A percentile compares a stretch with the other conserved stretches of the same genome.
These are phyloP conservation scores for Allomyces arbusculus DNA, from an alignment of 192 early-diverging fungal genomes.

Conservation along the genomic window DNA sequence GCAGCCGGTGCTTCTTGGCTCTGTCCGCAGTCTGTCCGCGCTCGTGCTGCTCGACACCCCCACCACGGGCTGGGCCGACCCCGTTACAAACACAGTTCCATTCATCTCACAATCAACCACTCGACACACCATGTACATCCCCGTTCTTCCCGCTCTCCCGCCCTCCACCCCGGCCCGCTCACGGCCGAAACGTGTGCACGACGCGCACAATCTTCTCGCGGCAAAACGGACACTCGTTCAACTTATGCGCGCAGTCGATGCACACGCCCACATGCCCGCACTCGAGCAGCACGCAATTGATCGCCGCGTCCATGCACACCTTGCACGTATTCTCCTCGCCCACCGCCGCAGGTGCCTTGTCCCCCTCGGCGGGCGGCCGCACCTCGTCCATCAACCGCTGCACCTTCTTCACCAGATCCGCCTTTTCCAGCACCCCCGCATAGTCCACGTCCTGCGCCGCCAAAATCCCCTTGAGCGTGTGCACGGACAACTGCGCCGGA, in stretches of 20 bases:
- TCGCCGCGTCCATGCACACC: slow-evolving; percentile 2
- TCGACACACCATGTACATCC: too few species aligned
- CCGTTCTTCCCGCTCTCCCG: too few species aligned
- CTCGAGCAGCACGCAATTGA: slow-evolving; percentile 4
- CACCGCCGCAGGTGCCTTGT: neutral
- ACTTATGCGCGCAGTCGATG: slow-evolving; percentile 3
- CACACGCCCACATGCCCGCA: slow-evolving; percentile 6
- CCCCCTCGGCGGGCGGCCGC: neutral
- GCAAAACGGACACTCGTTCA: slow-evolving; percentile 5
- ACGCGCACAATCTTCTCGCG: slow-evolving; percentile 4
- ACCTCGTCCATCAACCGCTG: slow-evolving; percentile 1
- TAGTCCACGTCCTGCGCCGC: neutral
- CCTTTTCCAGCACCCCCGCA: slow-evolving; percentile 2
- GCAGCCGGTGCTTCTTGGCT: too few species aligned
- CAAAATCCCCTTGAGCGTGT: slow-evolving; percentile 2
- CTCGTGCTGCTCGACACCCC: too few species aligned
- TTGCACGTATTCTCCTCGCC: slow-evolving; percentile 1
- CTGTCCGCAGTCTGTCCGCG: too few species aligned
- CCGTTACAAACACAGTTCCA: too few species aligned
- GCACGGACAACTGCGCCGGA: neutral
- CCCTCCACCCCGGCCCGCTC: neutral
- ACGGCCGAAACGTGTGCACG: slow-evolving; percentile 4
- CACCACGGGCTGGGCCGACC: too few species aligned
- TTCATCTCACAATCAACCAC: too few species aligned
- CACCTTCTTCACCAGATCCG: neutral